These are phyloP conservation scores for Copromyces sp. DNA, from an alignment of 495 filamentous ascomycete species.

Conservation along the genomic window DNA sequence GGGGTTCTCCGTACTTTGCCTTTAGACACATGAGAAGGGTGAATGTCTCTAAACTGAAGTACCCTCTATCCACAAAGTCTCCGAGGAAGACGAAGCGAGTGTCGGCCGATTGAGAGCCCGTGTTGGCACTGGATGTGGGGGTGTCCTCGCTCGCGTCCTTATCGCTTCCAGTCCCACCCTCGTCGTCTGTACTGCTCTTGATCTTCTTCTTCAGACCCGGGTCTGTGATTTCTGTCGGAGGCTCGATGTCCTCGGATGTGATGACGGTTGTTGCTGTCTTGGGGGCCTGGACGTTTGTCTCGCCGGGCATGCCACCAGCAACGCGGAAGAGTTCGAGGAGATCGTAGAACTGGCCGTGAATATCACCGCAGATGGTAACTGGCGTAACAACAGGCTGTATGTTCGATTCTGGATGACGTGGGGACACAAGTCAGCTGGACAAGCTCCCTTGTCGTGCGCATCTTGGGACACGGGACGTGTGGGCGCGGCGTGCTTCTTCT, in stretches of 20 bases:
- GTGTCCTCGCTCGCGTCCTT: conserved; percentile 30
- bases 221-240: conserved; percentile 75
- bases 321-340: conserved; percentile 93
- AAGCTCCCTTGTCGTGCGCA: neutral
- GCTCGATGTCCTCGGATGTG: conserved; percentile 76
- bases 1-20: conserved; percentile 55
- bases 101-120: conserved; percentile 47
- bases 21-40: conserved; percentile 93
- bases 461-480: neutral
- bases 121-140: conserved; percentile 31
- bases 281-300: conserved; percentile 54
- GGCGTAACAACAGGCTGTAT: conserved; percentile 93
- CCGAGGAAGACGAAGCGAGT: conserved; percentile 93
- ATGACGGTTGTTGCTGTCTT: conserved; percentile 57
- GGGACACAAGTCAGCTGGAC: neutral
- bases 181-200: conserved; percentile 32
- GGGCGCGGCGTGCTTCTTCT: neutral
- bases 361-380: conserved; percentile 97
- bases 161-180: conserved; percentile 18
- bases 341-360: conserved; percentile 99
- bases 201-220: conserved; percentile 74
- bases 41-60: conserved; percentile 95
- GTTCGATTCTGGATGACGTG: conserved; percentile 67
- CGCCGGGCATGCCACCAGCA: conserved; percentile 86
- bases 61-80: conserved; percentile 95